phyloP scores from a whole-genome alignment of 495 filamentous ascomycete species.

The Aspergillus sclerotiicarbonarius region DNA sequence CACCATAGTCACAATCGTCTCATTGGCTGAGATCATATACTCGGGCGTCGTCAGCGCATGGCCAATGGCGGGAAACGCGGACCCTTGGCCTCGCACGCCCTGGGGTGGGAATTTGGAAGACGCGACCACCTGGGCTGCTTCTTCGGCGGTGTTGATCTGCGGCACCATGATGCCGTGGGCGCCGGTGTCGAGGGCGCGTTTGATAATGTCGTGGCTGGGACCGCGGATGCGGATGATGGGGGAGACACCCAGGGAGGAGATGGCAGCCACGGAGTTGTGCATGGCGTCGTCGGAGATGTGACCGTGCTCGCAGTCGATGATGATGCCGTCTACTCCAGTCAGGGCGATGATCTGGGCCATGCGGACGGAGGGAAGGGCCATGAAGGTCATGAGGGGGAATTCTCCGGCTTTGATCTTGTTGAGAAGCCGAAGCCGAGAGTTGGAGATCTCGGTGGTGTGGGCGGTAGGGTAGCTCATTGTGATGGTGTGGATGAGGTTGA shows the following conservation, averaged over 20 bases:
- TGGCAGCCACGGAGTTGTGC: constrained; percentile 43
- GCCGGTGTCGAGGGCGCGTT: constrained; percentile 68
- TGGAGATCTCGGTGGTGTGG: constrained; percentile 33
- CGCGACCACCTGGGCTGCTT: constrained; percentile 45
- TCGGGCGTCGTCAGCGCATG: constrained; percentile 35
- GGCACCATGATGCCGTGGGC: constrained; percentile 60
- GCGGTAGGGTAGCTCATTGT: constrained; percentile 31
- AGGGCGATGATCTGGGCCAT: constrained; percentile 36
- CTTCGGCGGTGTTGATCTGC: constrained; percentile 3
- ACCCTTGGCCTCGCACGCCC: constrained; percentile 64
- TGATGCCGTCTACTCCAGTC: constrained; percentile 34
- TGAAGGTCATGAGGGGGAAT: constrained; percentile 39
- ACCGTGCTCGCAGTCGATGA: constrained; percentile 60
- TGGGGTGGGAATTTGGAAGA: constrained; percentile 66
- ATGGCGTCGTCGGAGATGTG: constrained; percentile 42
- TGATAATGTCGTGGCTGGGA: constrained; percentile 69
- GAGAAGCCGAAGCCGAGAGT: constrained; percentile 35
- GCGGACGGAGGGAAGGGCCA: constrained; percentile 38
- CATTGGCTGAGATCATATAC: constrained; percentile 27
- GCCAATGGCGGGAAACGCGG: constrained; percentile 38
- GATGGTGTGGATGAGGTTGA: background rate
- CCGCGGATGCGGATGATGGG: constrained; percentile 68
- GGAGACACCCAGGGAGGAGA: constrained; percentile 62
- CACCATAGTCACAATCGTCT: constrained; percentile 34
- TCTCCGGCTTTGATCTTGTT: constrained; percentile 31